Evolutionary conservation across 768 basidiomycete genomes (phyloP), one percentile per base, ranked within the genome.

Genomic region (Lactarius trivialis): DNA sequence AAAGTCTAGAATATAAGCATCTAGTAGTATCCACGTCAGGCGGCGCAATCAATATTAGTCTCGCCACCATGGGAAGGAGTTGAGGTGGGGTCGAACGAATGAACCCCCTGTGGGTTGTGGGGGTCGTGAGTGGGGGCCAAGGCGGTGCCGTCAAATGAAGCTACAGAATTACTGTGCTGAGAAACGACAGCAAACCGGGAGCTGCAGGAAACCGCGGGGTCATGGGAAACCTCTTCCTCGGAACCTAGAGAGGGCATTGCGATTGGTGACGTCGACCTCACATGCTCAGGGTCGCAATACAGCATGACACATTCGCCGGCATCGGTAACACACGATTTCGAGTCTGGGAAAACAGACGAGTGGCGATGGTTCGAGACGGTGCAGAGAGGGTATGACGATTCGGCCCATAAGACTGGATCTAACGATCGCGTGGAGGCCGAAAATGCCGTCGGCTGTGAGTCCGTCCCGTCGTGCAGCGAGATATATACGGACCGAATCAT

Each of bases 381-480:
- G 37, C 60, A 60, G 32, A 67, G 51, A 3, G 50, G 56, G 43
- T 54, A 62, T 15, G 65, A 56, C 30, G 39, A 26, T 53, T 55
- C 58, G 56, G 32, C 55, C 60, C 56, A 65, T 43, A 60, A 26
- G 33, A 57, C 32, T n/a, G 65, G 65, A 24, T 67, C 58, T 24
- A 54, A 36, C 48, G 52, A 58, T 28, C 36, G 58, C 49, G 55
- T 67, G 26, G 66, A 67, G 2, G 45, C 52, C 2, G 66, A 55
- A 51, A 64, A 64, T 7, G 53, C 58, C 8, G 49, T 55, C 37
- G 63, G 63, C 11, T 26, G 36, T 2, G 63, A 59, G 48, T 56
- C 63, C 24, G 63, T 64, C 37, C 62, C 63, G 26, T 59, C n/a
- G n/a, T 64, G 63, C 32, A 60, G n/a, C 21, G 63, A 39, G 19